phyloP scores from a whole-genome alignment of 441 rosid species.

The Pelargonium myrrhifolium region DNA sequence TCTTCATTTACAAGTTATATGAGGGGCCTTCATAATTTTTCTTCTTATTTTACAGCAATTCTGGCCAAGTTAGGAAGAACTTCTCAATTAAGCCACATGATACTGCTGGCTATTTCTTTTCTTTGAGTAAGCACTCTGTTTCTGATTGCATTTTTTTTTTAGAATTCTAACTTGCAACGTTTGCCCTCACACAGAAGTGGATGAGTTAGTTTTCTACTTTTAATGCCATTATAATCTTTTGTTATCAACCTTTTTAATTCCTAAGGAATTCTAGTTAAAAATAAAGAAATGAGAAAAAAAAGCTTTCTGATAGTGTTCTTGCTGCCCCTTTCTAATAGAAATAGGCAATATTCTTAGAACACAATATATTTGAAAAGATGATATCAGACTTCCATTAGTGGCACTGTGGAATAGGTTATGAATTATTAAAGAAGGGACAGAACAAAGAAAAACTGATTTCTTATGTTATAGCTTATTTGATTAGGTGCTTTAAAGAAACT shows the following conservation, averaged over 20 bases:
- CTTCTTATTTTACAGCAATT: constrained; percentile 43
- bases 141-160: constrained; percentile 11
- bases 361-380: neutral
- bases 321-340: too few species aligned
- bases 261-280: too few species aligned
- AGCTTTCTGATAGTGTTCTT: too few species aligned
- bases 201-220: neutral
- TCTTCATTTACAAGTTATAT: neutral
- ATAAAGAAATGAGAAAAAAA: neutral
- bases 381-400: neutral
- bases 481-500: neutral
- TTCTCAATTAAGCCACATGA: constrained; percentile 59
- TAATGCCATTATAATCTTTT: neutral
- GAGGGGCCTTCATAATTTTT: neutral
- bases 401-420: neutral
- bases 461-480: neutral
- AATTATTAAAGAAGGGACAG: neutral
- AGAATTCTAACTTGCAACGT: neutral
- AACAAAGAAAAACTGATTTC: neutral
- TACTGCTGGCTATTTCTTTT: constrained; percentile 60
- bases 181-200: neutral
- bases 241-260: neutral
- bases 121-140: constrained; percentile 53
- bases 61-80: constrained; percentile 93
- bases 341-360: neutral